Evolutionary conservation across 345 rosid species (phyloP).

Genomic region (Populus davidiana): DNA sequence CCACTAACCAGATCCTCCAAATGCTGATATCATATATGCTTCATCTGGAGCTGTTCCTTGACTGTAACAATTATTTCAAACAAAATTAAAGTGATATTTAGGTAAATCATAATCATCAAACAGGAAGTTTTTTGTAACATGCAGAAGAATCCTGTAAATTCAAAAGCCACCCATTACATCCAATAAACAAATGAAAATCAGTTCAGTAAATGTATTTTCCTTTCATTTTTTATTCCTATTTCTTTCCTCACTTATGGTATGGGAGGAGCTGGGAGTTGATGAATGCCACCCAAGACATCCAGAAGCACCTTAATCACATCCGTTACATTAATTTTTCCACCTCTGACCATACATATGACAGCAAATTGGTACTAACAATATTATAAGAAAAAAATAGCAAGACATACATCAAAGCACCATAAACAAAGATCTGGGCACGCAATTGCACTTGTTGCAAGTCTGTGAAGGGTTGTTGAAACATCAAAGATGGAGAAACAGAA

Average conservation of each 20-base stretch:
- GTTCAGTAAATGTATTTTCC: background rate
- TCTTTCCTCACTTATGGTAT: background rate
- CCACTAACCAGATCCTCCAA: conserved; percentile 82
- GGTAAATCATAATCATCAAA: background rate
- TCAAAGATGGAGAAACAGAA: conserved; percentile 45
- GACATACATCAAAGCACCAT: conserved; percentile 92
- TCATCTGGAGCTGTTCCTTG: conserved; percentile 92
- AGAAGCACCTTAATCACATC: background rate
- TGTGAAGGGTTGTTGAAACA: conserved; percentile 85
- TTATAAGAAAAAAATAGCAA: background rate
- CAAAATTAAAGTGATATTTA: background rate
- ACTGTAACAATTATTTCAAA: conserved; percentile 45
- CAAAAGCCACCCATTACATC: background rate
- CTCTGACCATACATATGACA: background rate
- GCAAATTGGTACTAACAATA: background rate
- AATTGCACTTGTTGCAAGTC: conserved; percentile 97
- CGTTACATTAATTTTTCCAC: background rate
- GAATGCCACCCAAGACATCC: background rate
- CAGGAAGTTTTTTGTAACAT: background rate
- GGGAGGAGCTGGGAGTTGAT: background rate
- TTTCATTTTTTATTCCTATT: background rate
- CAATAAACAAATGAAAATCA: background rate
- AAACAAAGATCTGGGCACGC: conserved; percentile 98
- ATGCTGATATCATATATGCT: conserved; percentile 93
- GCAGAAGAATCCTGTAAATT: background rate